These are phyloP conservation scores for Dactylonectria macrodidyma DNA, from an alignment of 2,329 filamentous ascomycete genomes.

Conservation along the genomic window DNA sequence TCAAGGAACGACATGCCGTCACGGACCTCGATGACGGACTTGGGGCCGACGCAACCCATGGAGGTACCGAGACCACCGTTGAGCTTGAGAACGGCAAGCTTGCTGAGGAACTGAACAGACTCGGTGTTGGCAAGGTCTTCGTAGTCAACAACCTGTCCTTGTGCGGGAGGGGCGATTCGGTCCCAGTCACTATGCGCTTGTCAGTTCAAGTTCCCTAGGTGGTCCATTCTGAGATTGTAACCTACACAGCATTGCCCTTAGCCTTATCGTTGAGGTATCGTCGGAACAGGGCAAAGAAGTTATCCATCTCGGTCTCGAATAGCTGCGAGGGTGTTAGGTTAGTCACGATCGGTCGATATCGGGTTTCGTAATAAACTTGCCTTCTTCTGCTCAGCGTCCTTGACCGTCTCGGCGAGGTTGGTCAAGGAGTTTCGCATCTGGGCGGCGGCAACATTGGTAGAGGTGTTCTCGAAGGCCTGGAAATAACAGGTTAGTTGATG, in stretches of 20 bases:
- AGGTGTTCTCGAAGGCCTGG: constrained; percentile 99
- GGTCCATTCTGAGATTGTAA: constrained; percentile 37
- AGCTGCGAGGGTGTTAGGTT: constrained; percentile 66
- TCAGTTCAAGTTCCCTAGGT: constrained; percentile 38
- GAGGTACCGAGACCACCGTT: constrained; percentile 99
- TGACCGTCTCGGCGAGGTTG: constrained; percentile 89
- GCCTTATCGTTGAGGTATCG: constrained; percentile 99
- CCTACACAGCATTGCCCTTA: constrained; percentile 91
- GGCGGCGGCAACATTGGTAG: constrained; percentile 95
- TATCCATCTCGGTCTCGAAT: constrained; percentile 99
- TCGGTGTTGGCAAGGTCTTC: constrained; percentile 90
- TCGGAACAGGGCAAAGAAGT: constrained; percentile 99
- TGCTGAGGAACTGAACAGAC: constrained; percentile 94
- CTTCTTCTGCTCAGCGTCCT: constrained; percentile 87
- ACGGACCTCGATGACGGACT: constrained; percentile 99
- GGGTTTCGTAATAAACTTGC: constrained; percentile 63
- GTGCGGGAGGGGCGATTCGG: constrained; percentile 93
- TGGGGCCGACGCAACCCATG: constrained; percentile 99
- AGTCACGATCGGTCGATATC: constrained; percentile 14
- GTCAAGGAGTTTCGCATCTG: constrained; percentile 99
- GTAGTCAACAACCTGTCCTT: constrained; percentile 96
- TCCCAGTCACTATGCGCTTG: constrained; percentile 84
- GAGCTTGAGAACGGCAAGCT: constrained; percentile 98
- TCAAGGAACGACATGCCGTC: constrained; percentile 99
- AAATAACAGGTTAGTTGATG: constrained; percentile 45